phyloP scores from a whole-genome alignment of 2,329 filamentous ascomycete species.

The Ceratocystis eucalypticola region DNA sequence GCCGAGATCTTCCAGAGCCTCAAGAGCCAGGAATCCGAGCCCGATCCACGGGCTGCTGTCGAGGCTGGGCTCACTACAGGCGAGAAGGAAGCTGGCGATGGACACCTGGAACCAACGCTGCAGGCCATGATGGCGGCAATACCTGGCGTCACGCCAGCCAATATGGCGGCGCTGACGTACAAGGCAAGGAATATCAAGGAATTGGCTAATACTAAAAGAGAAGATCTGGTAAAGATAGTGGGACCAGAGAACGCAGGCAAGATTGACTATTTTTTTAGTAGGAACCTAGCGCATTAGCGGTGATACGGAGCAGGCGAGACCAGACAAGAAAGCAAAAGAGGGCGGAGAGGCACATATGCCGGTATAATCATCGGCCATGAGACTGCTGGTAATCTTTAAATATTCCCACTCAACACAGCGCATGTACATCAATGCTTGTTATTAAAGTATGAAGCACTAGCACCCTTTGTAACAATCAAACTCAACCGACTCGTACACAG shows the following conservation, averaged over 20 bases:
- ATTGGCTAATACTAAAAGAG: slow-evolving; percentile 71
- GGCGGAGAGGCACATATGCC: too few species aligned
- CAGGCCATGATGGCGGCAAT: slow-evolving; percentile 46
- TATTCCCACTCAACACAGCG: too few species aligned
- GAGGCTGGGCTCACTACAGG: slow-evolving; percentile 57
- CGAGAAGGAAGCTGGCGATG: slow-evolving; percentile 26
- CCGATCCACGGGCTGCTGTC: slow-evolving; percentile 78
- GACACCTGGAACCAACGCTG: slow-evolving; percentile 21
- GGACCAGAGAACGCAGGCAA: slow-evolving; percentile 64
- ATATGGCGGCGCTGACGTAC: slow-evolving; percentile 56
- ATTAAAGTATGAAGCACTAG: too few species aligned
- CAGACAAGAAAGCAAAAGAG: too few species aligned
- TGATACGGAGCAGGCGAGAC: not conserved
- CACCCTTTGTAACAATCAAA: too few species aligned
- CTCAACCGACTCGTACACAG: too few species aligned
- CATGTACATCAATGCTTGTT: too few species aligned
- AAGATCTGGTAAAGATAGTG: slow-evolving; percentile 58
- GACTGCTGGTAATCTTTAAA: too few species aligned
- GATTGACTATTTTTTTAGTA: slow-evolving; percentile 70
- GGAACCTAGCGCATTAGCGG: slow-evolving; percentile 27
- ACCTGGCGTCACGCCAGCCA: slow-evolving; percentile 71
- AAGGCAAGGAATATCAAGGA: slow-evolving; percentile 65
- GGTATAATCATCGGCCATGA: too few species aligned
- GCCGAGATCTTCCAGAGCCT: slow-evolving; percentile 92
- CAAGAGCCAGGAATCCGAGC: slow-evolving; percentile 79